phyloP scores from a whole-genome alignment of 2,329 filamentous ascomycete species.

The Alternaria sp. region DNA sequence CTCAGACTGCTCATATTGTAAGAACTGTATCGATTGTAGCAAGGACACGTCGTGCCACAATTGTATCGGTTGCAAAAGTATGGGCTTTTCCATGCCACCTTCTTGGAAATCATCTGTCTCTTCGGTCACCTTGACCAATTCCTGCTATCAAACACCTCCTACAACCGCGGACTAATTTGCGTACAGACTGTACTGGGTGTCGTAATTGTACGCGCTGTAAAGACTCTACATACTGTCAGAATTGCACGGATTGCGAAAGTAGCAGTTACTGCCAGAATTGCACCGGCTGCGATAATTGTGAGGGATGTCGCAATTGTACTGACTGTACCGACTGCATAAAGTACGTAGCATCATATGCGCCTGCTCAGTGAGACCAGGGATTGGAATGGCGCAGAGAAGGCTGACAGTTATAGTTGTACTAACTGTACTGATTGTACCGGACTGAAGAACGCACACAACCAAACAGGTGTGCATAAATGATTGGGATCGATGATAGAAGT shows the following conservation, averaged over 20 bases:
- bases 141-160: neutral
- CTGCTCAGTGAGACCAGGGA: neutral
- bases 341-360: neutral
- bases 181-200: constrained; percentile 9
- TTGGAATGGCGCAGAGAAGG: neutral
- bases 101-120: neutral
- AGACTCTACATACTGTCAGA: constrained; percentile 1
- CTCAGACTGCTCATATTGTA: neutral
- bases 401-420: constrained; percentile 13
- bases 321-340: constrained; percentile 7
- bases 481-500: neutral
- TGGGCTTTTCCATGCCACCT: neutral
- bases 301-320: constrained; percentile 4
- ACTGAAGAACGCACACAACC: constrained; percentile 11
- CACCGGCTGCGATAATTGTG: constrained; percentile 6
- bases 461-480: constrained; percentile 16
- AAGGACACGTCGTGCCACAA: neutral
- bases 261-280: constrained; percentile 10
- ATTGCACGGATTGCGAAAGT: constrained; percentile 4
- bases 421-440: constrained; percentile 19
- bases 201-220: constrained; percentile 7
- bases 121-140: neutral
- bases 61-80: neutral
- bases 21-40: neutral
- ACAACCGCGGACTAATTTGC: neutral